A percentile compares a stretch with the other conserved stretches of the same genome.
These are phyloP conservation scores for Suhomyces taliae DNA, from an alignment of 1,139 yeast genomes.

Conservation along the genomic window DNA sequence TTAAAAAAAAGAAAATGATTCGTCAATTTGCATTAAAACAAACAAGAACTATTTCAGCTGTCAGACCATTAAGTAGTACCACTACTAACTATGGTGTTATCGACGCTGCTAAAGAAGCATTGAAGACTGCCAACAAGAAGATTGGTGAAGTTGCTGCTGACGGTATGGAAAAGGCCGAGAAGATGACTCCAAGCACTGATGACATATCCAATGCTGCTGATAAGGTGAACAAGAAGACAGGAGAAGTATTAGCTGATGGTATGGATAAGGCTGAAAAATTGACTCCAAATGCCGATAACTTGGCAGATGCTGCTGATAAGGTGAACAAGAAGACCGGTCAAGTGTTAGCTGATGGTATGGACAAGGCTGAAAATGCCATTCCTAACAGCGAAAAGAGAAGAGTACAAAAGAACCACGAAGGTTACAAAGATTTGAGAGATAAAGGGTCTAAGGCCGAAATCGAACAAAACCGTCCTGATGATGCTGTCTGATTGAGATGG, in stretches of 20 bases:
- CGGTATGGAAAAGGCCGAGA: conserved; percentile 24
- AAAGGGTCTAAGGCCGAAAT: conserved; percentile 43
- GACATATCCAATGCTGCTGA: conserved; percentile 12
- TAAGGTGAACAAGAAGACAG: conserved; percentile 22
- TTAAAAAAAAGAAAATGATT: conserved; percentile 13
- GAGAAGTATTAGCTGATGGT: conserved; percentile 35
- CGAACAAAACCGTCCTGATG: conserved; percentile 51
- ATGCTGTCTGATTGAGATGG: conserved; percentile 23
- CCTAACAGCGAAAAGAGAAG: conserved; percentile 10
- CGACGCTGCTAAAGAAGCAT: conserved; percentile 37
- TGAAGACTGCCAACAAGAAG: conserved; percentile 34
- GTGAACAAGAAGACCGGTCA: conserved; percentile 32
- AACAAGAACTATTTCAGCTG: conserved; percentile 4
- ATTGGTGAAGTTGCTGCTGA: conserved; percentile 29
- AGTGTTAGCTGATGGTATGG: conserved; percentile 35
- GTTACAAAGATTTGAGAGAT: conserved; percentile 42
- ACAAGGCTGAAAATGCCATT: conserved; percentile 27
- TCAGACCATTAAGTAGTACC: conserved; percentile 11
- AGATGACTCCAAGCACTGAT: conserved; percentile 18
- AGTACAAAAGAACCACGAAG: conserved; percentile 30
- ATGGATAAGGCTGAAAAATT: conserved; percentile 21
- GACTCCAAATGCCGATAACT: conserved; percentile 14
- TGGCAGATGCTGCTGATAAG: conserved; percentile 9
- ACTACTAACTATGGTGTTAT: conserved; percentile 26
- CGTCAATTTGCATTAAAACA: conserved; percentile 17